phyloP scores from a whole-genome alignment of 345 rosid species.

The Lagerstroemia speciosa region DNA sequence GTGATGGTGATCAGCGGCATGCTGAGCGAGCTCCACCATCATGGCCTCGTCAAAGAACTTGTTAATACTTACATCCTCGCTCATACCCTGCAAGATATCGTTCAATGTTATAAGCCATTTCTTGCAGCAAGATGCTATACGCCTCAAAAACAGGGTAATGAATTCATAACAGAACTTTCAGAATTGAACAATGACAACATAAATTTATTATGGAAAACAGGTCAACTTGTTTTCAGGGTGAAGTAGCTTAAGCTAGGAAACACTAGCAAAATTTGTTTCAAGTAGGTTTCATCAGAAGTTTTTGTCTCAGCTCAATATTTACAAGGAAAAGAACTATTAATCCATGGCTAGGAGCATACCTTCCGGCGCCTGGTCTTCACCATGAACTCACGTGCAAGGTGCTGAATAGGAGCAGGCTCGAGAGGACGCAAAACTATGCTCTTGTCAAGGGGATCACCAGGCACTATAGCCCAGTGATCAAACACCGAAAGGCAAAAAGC shows the following conservation, averaged over 20 bases:
- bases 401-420: constrained; percentile 86
- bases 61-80: constrained; percentile 84
- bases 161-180: neutral
- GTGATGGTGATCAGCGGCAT: constrained; percentile 64
- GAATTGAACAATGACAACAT: neutral
- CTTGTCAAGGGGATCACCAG: constrained; percentile 95
- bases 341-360: constrained; percentile 19
- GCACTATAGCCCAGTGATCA: constrained; percentile 91
- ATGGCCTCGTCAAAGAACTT: constrained; percentile 84
- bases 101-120: neutral
- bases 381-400: constrained; percentile 85
- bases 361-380: constrained; percentile 82
- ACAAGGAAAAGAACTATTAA: neutral
- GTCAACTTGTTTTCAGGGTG: neutral
- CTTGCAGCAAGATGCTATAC: neutral
- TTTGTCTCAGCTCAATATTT: neutral
- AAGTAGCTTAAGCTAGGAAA: neutral
- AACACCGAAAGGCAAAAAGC: constrained; percentile 72
- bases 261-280: neutral
- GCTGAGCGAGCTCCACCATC: constrained; percentile 84
- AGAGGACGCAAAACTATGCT: constrained; percentile 74
- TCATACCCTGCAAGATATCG: constrained; percentile 52
- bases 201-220: neutral
- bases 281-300: neutral
- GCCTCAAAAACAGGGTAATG: neutral